Conservation (phyloP, 371 early-diverging fungal genomes). For the Mucor racemosus region DNA sequence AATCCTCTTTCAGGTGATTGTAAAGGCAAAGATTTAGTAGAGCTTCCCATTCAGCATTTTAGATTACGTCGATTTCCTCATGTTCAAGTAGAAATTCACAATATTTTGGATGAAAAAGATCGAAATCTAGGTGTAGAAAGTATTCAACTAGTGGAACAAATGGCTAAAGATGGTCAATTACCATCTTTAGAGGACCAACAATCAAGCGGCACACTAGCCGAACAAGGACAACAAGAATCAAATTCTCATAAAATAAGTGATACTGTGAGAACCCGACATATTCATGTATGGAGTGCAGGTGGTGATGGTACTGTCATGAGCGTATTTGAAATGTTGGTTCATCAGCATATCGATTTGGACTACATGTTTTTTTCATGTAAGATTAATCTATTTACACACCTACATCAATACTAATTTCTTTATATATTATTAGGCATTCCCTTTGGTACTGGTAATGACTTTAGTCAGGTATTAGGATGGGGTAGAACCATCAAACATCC, state of each 20-base stretch:
- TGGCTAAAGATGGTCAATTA: conserved; percentile 28
- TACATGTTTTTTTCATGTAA: conserved; percentile 63
- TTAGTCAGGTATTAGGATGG: conserved; percentile 70
- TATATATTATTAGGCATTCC: conserved; percentile 48
- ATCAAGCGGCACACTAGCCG: not conserved
- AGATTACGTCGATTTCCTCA: conserved; percentile 58
- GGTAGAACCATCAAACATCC: conserved; percentile 60
- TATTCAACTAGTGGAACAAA: conserved; percentile 36
- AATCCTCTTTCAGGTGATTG: conserved; percentile 67
- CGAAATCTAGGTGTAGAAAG: conserved; percentile 45
- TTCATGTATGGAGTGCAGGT: conserved; percentile 72
- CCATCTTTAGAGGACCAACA: conserved; percentile 17
- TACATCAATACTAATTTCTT: not conserved
- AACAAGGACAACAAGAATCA: not conserved
- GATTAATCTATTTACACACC: not conserved
- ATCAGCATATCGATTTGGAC: conserved; percentile 53
- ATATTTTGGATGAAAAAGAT: conserved; percentile 56
- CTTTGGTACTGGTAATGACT: conserved; percentile 72
- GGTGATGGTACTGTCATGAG: conserved; percentile 73
- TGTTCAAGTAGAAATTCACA: conserved; percentile 67
- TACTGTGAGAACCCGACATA: conserved; percentile 35
- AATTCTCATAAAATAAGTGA: conserved; percentile 9
- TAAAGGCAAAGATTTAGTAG: conserved; percentile 57
- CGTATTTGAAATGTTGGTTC: conserved; percentile 58
- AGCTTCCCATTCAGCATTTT: conserved; percentile 60